These are phyloP conservation scores for Tagetes patula DNA, from an alignment of 129 eudicot genomes.

Conservation along the genomic window DNA sequence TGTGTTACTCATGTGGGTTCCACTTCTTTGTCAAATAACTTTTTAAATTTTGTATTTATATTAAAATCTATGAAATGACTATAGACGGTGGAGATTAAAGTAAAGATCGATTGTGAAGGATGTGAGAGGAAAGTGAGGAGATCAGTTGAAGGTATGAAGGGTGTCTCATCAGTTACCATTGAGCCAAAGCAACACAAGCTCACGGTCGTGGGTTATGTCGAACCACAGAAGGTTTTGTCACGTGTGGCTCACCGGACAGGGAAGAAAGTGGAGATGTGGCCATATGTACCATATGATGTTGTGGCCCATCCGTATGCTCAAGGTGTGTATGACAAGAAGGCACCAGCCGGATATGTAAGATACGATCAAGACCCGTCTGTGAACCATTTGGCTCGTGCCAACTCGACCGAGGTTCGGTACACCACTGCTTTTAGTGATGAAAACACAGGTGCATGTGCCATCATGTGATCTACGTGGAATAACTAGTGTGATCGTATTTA, in stretches of 20 bases:
- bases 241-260: constrained; percentile 90
- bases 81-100: constrained; percentile 84
- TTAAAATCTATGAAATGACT: not conserved
- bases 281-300: constrained; percentile 82
- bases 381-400: constrained; percentile 67
- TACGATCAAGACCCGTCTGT: constrained; percentile 40
- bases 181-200: constrained; percentile 74
- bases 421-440: constrained; percentile 96
- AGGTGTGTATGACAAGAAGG: constrained; percentile 82
- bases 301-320: constrained; percentile 88
- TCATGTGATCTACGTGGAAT: constrained; percentile 52
- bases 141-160: constrained; percentile 91
- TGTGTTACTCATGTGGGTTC: not conserved
- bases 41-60: not conserved
- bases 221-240: constrained; percentile 76
- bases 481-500: not conserved
- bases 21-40: not conserved
- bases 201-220: constrained; percentile 77
- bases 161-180: constrained; percentile 68
- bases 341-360: constrained; percentile 89
- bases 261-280: constrained; percentile 92
- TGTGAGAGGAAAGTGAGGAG: constrained; percentile 86
- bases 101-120: constrained; percentile 93
- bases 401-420: constrained; percentile 88
- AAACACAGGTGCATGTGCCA: constrained; percentile 72